Percentiles rank a stretch among this genome's conserved stretches.
Conservation (phyloP, 2,329 filamentous ascomycete species). For the Fusarium multiceps region DNA sequence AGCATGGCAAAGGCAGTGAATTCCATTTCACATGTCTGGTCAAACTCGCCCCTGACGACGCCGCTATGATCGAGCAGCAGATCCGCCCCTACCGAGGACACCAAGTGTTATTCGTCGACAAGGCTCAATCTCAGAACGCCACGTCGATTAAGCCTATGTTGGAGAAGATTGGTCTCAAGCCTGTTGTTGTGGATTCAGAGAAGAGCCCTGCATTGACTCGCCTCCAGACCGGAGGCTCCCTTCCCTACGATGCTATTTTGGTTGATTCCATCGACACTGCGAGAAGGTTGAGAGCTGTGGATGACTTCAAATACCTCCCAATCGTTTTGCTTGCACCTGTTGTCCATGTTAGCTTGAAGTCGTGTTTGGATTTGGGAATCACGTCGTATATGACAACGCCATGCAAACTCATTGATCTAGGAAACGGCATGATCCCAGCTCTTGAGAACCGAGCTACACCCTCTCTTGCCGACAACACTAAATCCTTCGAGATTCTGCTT, state of each 20-base stretch:
- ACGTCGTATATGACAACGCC: slow-evolving; percentile 99
- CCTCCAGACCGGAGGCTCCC: slow-evolving; percentile 65
- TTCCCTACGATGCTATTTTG: slow-evolving; percentile 92
- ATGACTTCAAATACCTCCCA: slow-evolving; percentile 97
- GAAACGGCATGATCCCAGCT: slow-evolving; percentile 95
- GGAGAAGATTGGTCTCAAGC: slow-evolving; percentile 79
- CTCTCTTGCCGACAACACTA: slow-evolving; percentile 90
- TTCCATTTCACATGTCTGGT: slow-evolving; percentile 98
- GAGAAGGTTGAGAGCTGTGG: slow-evolving; percentile 83
- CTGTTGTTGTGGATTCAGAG: slow-evolving; percentile 85
- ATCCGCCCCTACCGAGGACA: slow-evolving; percentile 92
- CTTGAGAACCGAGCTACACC: slow-evolving; percentile 93
- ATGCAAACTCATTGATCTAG: slow-evolving; percentile 91
- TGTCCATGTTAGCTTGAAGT: slow-evolving; percentile 92
- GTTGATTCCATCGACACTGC: slow-evolving; percentile 95
- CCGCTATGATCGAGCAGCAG: slow-evolving; percentile 82
- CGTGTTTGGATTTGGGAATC: slow-evolving; percentile 92
- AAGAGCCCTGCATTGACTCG: slow-evolving; percentile 69
- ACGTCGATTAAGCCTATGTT: slow-evolving; percentile 83
- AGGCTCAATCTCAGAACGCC: slow-evolving; percentile 82
- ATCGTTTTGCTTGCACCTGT: slow-evolving; percentile 91
- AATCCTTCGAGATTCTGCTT: slow-evolving; percentile 93
- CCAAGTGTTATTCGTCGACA: slow-evolving; percentile 93
- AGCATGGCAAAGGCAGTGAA: slow-evolving; percentile 88
- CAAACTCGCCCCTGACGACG: slow-evolving; percentile 82